These are phyloP conservation scores for Balamuthia mandrillaris DNA, from an alignment of 208 protist genomes.

Conservation along the genomic window DNA sequence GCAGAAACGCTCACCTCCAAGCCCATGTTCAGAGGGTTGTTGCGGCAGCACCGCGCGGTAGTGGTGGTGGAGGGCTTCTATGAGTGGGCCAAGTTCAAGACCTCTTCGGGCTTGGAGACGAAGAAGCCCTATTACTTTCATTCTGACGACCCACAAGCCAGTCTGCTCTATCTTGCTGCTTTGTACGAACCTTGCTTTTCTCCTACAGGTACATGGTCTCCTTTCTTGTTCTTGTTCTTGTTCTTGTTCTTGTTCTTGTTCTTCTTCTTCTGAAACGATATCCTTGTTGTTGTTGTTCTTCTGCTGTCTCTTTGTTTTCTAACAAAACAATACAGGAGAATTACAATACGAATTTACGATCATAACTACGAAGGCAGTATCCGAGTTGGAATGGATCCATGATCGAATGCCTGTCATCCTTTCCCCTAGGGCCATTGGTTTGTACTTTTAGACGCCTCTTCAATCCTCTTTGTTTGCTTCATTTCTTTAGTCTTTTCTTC, in stretches of 20 bases:
- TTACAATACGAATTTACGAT: conserved; percentile 10
- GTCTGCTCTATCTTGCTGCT: not conserved
- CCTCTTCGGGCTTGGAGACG: not conserved
- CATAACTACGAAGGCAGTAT: not conserved
- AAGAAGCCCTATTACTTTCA: conserved; percentile 25
- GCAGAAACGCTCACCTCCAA: conserved; percentile 3
- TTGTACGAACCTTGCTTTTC: conserved; percentile 22
- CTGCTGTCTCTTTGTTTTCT: not conserved
- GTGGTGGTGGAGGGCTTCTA: conserved; percentile 35
- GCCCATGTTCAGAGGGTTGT: not conserved
- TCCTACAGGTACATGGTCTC: not conserved
- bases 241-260: not conserved
- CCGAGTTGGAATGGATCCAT: not conserved
- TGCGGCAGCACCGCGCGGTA: not conserved
- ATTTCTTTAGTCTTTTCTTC: not conserved
- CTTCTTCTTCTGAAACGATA: no score
- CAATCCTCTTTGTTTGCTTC: not conserved
- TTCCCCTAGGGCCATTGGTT: no score
- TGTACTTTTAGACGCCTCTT: not conserved
- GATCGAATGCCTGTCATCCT: conserved; percentile 36
- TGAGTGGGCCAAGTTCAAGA: not conserved
- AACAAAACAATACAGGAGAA: not conserved
- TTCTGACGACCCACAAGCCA: not conserved
- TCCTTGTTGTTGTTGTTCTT: not conserved
- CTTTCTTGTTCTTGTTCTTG: not conserved